These are phyloP conservation scores for Talaromyces ruber DNA, from an alignment of 495 filamentous ascomycete species.

Conservation along the genomic window DNA sequence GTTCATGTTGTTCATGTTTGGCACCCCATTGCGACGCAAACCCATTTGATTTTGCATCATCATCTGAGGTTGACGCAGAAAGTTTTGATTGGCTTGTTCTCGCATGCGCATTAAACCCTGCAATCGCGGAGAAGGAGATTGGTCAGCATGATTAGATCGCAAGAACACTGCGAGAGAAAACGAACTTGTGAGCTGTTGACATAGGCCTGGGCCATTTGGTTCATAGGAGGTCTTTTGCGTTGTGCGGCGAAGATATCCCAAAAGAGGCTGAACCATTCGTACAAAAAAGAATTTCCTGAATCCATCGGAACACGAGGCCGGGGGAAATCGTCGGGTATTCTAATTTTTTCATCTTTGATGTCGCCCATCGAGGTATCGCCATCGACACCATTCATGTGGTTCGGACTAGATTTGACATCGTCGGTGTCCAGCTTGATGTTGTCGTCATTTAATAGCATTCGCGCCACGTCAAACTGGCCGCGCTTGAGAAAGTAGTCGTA, in stretches of 20 bases:
- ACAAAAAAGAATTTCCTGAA: slow-evolving; percentile 65
- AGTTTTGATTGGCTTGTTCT: slow-evolving; percentile 53
- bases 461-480: slow-evolving; percentile 70
- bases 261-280: slow-evolving; percentile 94
- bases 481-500: slow-evolving; percentile 92
- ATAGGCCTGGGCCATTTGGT: slow-evolving; percentile 49
- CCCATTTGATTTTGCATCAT: slow-evolving; percentile 56
- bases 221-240: slow-evolving; percentile 49
- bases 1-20: slow-evolving; percentile 36
- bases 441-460: slow-evolving; percentile 51
- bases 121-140: not conserved
- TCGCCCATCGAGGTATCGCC: slow-evolving; percentile 78
- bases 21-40: slow-evolving; percentile 38
- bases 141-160: slow-evolving; percentile 7
- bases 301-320: slow-evolving; percentile 56
- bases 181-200: slow-evolving; percentile 75
- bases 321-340: slow-evolving; percentile 72
- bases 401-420: slow-evolving; percentile 49
- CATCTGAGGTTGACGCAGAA: slow-evolving; percentile 61
- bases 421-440: slow-evolving; percentile 47
- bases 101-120: slow-evolving; percentile 34
- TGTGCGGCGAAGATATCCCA: slow-evolving; percentile 88
- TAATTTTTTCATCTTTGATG: slow-evolving; percentile 65
- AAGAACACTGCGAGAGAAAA: not conserved
- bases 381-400: slow-evolving; percentile 62